These are phyloP conservation scores for Dissophora globulifera DNA, from an alignment of 192 early-diverging fungal genomes.

Conservation along the genomic window DNA sequence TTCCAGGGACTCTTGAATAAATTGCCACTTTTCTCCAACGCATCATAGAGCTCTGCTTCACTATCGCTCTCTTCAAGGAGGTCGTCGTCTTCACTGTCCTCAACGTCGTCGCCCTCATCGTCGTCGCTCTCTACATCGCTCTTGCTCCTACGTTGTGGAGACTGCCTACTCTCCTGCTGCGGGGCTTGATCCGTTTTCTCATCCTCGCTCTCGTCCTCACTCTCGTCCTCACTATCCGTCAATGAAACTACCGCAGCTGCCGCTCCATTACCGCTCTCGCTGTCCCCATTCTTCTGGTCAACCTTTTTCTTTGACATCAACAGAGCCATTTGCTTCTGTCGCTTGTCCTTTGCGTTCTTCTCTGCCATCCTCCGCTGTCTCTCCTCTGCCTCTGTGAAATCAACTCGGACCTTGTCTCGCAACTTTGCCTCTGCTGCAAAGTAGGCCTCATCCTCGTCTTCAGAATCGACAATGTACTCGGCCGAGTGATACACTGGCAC, in stretches of 20 bases:
- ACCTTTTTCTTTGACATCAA: background rate
- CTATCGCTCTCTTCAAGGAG: no score
- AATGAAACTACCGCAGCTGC: no score
- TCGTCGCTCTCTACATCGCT: constrained; percentile 4
- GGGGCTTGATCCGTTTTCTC: background rate
- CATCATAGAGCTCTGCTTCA: no score
- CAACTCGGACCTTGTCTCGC: constrained; percentile 1
- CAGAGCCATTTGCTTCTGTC: constrained; percentile 2
- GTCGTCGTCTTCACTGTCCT: no score
- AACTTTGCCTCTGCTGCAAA: constrained; percentile 46
- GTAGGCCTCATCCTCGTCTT: constrained; percentile 60
- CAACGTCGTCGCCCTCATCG: background rate
- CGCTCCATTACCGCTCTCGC: no score
- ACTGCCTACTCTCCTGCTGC: no score
- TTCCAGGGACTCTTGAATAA: no score
- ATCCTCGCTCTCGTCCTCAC: background rate
- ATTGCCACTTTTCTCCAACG: no score
- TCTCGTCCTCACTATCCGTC: no score
- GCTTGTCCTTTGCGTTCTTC: constrained; percentile 15
- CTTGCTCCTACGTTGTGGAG: background rate
- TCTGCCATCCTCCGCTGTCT: constrained; percentile 13
- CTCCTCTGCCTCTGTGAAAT: constrained; percentile 18
- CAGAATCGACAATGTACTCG: constrained; percentile 62
- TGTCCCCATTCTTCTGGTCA: no score
- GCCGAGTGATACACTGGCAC: constrained; percentile 36